Evolutionary conservation across 1,284 basidiomycete species (phyloP).

Genomic region (Sanghuangporus weigelae): DNA sequence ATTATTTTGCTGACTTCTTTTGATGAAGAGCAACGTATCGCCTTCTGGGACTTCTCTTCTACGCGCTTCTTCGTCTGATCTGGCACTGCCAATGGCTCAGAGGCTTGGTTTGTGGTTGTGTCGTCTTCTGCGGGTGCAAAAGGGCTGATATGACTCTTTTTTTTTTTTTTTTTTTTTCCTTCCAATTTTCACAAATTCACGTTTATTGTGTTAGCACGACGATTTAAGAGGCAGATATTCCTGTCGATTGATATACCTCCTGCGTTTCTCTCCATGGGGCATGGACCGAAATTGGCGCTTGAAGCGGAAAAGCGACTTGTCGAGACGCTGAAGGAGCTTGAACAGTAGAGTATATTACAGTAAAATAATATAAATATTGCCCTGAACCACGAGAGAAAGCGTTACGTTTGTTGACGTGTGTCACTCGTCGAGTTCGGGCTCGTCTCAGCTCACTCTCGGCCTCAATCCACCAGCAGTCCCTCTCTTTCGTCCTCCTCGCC

Average conservation of each 20-base stretch:
- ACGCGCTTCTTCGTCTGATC: constrained; percentile 58
- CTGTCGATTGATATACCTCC: constrained; percentile 61
- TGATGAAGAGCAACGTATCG: constrained; percentile 33
- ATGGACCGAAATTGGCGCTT: constrained; percentile 41
- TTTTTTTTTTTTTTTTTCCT: not conserved
- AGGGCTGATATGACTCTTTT: not conserved
- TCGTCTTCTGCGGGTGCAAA: constrained; percentile 8
- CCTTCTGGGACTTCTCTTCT: constrained; percentile 62
- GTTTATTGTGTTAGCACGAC: constrained; percentile 41
- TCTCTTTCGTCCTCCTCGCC: not conserved
- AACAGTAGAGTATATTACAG: constrained; percentile 20
- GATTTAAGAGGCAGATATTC: constrained; percentile 63
- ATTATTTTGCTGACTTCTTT: constrained; percentile 17
- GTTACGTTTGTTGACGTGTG: not conserved
- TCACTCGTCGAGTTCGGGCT: not conserved
- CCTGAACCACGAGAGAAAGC: not conserved
- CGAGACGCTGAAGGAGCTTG: constrained; percentile 39
- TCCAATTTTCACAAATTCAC: not conserved
- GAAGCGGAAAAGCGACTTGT: constrained; percentile 57
- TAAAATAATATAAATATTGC: not conserved
- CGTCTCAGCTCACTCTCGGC: not conserved
- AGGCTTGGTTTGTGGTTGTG: constrained; percentile 58
- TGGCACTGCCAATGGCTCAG: constrained; percentile 68
- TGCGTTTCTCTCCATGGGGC: constrained; percentile 37
- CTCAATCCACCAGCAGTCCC: not conserved